Evolutionary conservation across 1,139 yeast genomes (phyloP).

Genomic region (Yamadazyma aaseri): DNA sequence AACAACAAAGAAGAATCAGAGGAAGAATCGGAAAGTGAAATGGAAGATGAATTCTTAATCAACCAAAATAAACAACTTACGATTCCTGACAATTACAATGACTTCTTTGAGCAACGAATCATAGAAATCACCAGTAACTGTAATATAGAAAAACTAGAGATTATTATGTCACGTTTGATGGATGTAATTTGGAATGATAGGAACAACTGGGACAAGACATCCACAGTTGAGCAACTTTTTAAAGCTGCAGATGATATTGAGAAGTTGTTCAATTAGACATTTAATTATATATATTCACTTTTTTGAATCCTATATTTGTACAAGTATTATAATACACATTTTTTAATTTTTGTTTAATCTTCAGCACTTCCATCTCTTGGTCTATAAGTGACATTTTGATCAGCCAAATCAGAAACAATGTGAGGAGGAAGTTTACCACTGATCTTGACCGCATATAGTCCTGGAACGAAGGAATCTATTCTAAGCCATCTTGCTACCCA

Average conservation of each 20-base stretch:
- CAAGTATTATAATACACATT: slow-evolving; percentile 5
- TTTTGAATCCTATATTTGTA: slow-evolving; percentile 4
- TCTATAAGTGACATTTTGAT: slow-evolving; percentile 76
- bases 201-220: slow-evolving; percentile 61
- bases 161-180: slow-evolving; percentile 67
- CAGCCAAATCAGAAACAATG: slow-evolving; percentile 67
- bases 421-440: slow-evolving; percentile 91
- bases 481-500: slow-evolving; percentile 99
- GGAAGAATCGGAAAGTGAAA: slow-evolving; percentile 23
- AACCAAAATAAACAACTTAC: slow-evolving; percentile 18
- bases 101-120: slow-evolving; percentile 20
- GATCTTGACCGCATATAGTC: slow-evolving; percentile 90
- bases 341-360: slow-evolving; percentile 42
- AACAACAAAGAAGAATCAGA: too few species aligned
- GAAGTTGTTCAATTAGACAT: slow-evolving; percentile 4
- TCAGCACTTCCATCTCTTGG: slow-evolving; percentile 97
- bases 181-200: slow-evolving; percentile 76
- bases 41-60: slow-evolving; percentile 21
- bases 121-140: slow-evolving; percentile 44
- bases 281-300: too few species aligned
- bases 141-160: slow-evolving; percentile 73
- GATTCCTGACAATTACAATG: slow-evolving; percentile 16
- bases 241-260: slow-evolving; percentile 19
- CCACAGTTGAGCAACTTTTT: slow-evolving; percentile 29
- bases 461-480: slow-evolving; percentile 85